Evolutionary conservation across 164 flowering plant species (phyloP).

Genomic region (Protea cynaroides): DNA sequence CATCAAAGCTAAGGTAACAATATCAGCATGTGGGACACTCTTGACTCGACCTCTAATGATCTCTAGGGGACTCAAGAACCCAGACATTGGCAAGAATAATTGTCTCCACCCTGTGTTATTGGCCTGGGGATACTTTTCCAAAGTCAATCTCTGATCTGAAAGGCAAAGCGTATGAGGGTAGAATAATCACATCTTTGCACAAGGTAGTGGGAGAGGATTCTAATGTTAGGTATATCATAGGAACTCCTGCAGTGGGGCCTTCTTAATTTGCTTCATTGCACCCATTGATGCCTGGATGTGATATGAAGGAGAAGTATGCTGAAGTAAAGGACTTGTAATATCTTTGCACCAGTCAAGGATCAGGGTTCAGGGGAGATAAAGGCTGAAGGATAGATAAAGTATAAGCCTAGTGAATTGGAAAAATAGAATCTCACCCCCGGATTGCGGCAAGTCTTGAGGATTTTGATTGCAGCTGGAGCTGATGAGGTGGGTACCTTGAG

Average conservation of each 20-base stretch:
- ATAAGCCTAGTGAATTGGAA: slow-evolving; percentile 20
- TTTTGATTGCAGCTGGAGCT: slow-evolving; percentile 44
- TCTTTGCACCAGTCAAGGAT: slow-evolving; percentile 32
- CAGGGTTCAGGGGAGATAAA: slow-evolving; percentile 33
- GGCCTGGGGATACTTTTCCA: slow-evolving; percentile 41
- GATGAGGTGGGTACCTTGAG: slow-evolving; percentile 37
- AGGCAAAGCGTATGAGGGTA: slow-evolving; percentile 35
- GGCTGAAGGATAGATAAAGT: slow-evolving; percentile 24
- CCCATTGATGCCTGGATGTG: slow-evolving; percentile 38
- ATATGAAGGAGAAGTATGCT: slow-evolving; percentile 29
- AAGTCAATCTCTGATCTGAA: slow-evolving; percentile 16
- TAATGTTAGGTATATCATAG: slow-evolving; percentile 19
- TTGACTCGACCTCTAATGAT: slow-evolving; percentile 64
- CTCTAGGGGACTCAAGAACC: slow-evolving; percentile 51
- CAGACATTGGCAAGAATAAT: slow-evolving; percentile 38
- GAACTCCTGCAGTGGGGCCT: slow-evolving; percentile 32
- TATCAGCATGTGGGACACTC: slow-evolving; percentile 74
- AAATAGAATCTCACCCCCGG: slow-evolving; percentile 30
- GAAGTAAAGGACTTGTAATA: slow-evolving; percentile 30
- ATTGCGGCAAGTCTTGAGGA: slow-evolving; percentile 25
- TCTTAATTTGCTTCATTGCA: slow-evolving; percentile 20
- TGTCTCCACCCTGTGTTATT: slow-evolving; percentile 38
- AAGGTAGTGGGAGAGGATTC: slow-evolving; percentile 22
- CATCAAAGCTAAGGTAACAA: slow-evolving; percentile 56
- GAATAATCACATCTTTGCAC: slow-evolving; percentile 34